Base-by-base conservation (phyloP, 768 basidiomycete species). In the Hirschioporus abietinus region DNA sequence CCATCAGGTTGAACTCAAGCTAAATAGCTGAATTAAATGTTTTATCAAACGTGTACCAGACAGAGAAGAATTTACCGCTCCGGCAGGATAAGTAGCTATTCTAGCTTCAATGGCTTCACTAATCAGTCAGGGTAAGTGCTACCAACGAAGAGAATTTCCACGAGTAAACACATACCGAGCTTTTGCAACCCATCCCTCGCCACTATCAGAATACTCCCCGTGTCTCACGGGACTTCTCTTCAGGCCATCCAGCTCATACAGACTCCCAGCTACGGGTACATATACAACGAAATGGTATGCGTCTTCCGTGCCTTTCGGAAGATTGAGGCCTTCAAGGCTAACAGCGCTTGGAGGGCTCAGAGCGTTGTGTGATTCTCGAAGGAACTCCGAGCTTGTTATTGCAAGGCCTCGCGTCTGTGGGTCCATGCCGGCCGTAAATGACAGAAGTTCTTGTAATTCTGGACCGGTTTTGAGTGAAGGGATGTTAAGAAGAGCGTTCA, bases 221-320 rank as follows among this genome's bases (percentile, higher is more conserved):
- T 99, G 97, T 67, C 83, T 85, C 20, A 98, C 86, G 1, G 96
- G 89, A 68, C 83, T 79, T 60, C 81, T 78, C 74, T 95, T 93
- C 70, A 99, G 78, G 12, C 96, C 96, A 73, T 99, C 96, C 35
- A 99, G 83, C 78, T 99, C 96, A 77, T 96, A 98, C 59, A 99
- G 78, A 25, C 84, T 83, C 23, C 92, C 96, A 76, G 88, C 83
- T 58, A 88, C 79, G 4, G 96, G 96, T 62, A 96, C 79, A 75
- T 98, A 99, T 12, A 96, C 90, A 58, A 99, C 89, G 73, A 99
- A 99, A 72, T 99, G 96, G 76, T 96, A 99, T 15, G 96, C 96
- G 72, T 99, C 97, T 73, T 88, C 88, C 4, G 78, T 77, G 71
- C 79, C 87, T 70, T 81, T 90, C 27, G 85, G 85, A 24, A 91